phyloP scores from a whole-genome alignment of 2,329 filamentous ascomycete species.

The Geoglossum cookeanum region DNA sequence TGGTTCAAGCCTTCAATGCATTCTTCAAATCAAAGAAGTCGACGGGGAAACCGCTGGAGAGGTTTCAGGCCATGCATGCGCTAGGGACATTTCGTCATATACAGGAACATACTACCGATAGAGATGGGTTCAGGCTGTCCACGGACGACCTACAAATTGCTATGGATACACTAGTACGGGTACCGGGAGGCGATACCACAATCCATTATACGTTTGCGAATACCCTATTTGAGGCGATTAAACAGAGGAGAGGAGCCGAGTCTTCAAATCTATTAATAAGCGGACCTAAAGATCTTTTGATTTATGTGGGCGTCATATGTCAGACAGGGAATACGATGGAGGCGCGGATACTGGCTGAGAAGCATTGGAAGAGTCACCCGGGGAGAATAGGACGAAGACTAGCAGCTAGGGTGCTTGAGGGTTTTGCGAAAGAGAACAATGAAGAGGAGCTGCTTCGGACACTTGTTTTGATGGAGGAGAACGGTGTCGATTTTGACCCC shows the following conservation, averaged over 20 bases:
- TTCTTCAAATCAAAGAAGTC: slow-evolving; percentile 41
- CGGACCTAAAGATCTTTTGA: slow-evolving; percentile 21
- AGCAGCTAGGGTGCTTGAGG: slow-evolving; percentile 23
- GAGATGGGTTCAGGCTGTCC: slow-evolving; percentile 18
- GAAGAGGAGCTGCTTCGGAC: slow-evolving; percentile 39
- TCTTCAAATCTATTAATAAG: slow-evolving; percentile 10
- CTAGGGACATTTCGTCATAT: slow-evolving; percentile 43
- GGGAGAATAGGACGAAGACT: slow-evolving; percentile 13
- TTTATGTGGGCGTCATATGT: slow-evolving; percentile 32
- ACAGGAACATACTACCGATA: slow-evolving; percentile 19
- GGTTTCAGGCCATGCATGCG: slow-evolving; percentile 45
- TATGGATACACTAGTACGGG: slow-evolving; percentile 24
- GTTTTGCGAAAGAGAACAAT: slow-evolving; percentile 40
- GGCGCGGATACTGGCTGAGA: slow-evolving; percentile 28
- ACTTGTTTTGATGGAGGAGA: slow-evolving; percentile 30
- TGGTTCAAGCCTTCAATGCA: slow-evolving; percentile 43
- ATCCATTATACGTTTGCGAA: slow-evolving; percentile 31
- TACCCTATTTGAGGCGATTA: slow-evolving; percentile 23
- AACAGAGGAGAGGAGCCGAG: slow-evolving; percentile 11
- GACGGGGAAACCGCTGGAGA: slow-evolving; percentile 34
- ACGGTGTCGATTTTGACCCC: slow-evolving; percentile 19
- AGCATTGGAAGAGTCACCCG: slow-evolving; percentile 20
- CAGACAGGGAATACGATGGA: slow-evolving; percentile 35
- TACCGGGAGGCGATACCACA: slow-evolving; percentile 25
- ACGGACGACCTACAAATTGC: slow-evolving; percentile 27